phyloP scores from a whole-genome alignment of 1,284 basidiomycete genomes.

The Microstroma glucosiphilum region DNA sequence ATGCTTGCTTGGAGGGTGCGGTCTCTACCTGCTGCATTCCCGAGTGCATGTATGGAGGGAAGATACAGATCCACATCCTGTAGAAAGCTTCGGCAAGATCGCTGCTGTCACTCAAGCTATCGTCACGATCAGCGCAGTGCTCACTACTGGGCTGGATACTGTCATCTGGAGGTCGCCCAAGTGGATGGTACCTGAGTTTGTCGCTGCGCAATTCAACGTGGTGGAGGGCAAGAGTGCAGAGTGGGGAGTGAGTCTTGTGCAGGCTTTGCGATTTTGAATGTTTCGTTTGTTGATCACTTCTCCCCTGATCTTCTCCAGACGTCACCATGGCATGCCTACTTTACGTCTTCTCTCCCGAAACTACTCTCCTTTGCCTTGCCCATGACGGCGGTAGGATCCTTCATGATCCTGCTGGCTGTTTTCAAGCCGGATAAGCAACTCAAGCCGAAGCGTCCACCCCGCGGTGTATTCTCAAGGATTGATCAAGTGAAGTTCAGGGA shows the following conservation, averaged over 20 bases:
- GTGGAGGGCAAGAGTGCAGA: constrained; percentile 75
- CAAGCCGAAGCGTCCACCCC: not conserved
- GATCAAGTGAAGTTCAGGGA: not conserved
- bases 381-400: constrained; percentile 50
- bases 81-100: constrained; percentile 3
- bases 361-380: constrained; percentile 63
- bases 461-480: not conserved
- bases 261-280: constrained; percentile 47
- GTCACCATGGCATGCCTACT: constrained; percentile 64
- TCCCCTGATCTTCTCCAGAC: too few relatives aligned
- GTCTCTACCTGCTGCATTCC: constrained; percentile 23
- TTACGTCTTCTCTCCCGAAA: constrained; percentile 68
- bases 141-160: constrained; percentile 6
- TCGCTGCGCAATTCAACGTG: constrained; percentile 78
- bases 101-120: not conserved
- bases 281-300: not conserved
- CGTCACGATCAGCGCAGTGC: not conserved
- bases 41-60: not conserved
- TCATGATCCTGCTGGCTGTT: not conserved
- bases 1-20: constrained; percentile 33
- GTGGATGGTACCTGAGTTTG: constrained; percentile 76
- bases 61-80: not conserved
- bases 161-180: not conserved
- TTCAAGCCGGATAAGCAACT: too few relatives aligned
- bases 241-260: constrained; percentile 67